Percentiles rank a stretch among this genome's conserved stretches.
Evolutionary conservation across 1,284 basidiomycete species (phyloP).

Genomic region (Leccinum fallax): DNA sequence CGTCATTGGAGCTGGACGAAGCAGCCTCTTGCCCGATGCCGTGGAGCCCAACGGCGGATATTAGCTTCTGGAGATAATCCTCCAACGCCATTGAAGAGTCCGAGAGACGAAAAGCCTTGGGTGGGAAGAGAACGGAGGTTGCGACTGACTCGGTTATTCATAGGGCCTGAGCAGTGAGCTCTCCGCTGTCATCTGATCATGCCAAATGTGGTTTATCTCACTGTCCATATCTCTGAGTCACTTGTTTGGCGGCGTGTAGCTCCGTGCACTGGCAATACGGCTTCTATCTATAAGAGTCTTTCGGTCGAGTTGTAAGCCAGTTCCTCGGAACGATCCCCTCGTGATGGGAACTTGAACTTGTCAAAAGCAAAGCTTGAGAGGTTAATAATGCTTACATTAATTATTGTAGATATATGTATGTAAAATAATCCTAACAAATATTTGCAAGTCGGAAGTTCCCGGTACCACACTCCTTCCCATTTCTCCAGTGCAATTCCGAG

Average conservation of each 20-base stretch:
- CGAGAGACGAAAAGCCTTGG: not conserved
- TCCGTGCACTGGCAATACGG: not conserved
- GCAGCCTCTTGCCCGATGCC: conserved; percentile 6
- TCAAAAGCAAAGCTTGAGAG: not conserved
- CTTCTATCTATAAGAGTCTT: not conserved
- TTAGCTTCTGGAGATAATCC: conserved; percentile 15
- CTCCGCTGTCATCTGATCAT: conserved; percentile 12
- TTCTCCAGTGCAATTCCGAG: conserved; percentile 15
- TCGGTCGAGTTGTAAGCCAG: not conserved
- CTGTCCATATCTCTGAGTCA: not conserved
- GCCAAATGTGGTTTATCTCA: not conserved
- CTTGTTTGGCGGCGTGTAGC: too few relatives aligned
- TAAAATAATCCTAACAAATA: conserved; percentile 13
- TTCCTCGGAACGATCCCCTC: not conserved
- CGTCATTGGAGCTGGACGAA: conserved; percentile 28
- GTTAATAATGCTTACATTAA: not conserved
- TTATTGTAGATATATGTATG: not conserved
- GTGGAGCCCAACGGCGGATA: conserved; percentile 10
- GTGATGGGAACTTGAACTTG: not conserved
- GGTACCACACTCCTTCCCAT: conserved; percentile 17
- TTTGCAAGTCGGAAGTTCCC: conserved; percentile 29
- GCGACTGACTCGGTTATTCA: not conserved
- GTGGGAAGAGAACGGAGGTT: conserved; percentile 5
- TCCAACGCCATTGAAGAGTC: conserved; percentile 10
- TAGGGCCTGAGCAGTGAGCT: not conserved